Percentiles rank a stretch among this genome's conserved stretches.
These are phyloP conservation scores for Calonectria ilicicola DNA, from an alignment of 2,329 filamentous ascomycete genomes.

Conservation along the genomic window DNA sequence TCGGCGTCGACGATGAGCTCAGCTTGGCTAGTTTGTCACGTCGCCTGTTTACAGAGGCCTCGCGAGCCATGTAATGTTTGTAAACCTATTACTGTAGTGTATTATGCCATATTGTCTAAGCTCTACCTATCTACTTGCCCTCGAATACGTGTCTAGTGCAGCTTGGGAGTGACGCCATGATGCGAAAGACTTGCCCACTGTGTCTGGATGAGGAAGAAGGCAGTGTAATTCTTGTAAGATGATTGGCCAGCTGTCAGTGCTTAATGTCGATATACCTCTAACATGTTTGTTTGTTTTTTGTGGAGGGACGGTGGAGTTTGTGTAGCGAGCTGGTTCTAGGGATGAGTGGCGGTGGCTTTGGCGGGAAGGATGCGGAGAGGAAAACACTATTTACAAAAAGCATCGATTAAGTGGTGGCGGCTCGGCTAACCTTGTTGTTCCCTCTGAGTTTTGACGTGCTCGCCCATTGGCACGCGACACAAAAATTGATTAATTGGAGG, in stretches of 20 bases:
- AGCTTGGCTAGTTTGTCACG: conserved; percentile 19
- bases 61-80: conserved; percentile 41
- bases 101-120: conserved; percentile 14
- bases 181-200: too few species aligned
- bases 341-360: neutral
- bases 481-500: neutral
- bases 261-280: neutral
- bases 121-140: neutral
- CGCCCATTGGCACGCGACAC: neutral
- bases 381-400: neutral
- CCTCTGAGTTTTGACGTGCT: neutral
- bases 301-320: conserved; percentile 1
- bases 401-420: neutral
- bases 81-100: conserved; percentile 41
- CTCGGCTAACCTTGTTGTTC: neutral
- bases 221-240: conserved; percentile 10
- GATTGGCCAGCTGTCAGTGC: conserved; percentile 11
- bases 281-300: neutral
- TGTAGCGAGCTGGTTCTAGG: neutral
- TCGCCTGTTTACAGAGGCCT: conserved; percentile 19
- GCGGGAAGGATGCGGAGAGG: neutral
- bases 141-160: neutral
- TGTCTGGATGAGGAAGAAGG: neutral
- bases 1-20: conserved; percentile 28
- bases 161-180: neutral